These are phyloP conservation scores for Chalciporus chontae DNA, from an alignment of 768 basidiomycete genomes.

Conservation along the genomic window DNA sequence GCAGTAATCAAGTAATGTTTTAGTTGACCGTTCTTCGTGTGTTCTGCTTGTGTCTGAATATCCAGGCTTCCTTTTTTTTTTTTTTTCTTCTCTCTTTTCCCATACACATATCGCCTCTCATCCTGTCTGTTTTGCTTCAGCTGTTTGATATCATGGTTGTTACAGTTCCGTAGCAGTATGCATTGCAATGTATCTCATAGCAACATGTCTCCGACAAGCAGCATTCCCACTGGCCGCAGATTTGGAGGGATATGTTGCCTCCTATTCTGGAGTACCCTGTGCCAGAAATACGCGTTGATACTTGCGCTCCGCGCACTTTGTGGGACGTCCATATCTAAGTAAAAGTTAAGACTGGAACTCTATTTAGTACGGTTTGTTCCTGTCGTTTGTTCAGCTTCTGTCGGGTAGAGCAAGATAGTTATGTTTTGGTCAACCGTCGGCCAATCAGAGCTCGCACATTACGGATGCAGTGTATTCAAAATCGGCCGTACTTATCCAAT, in stretches of 20 bases:
- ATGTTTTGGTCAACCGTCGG: too few species aligned
- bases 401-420: too few species aligned
- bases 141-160: slow-evolving; percentile 28
- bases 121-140: slow-evolving; percentile 20
- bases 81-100: slow-evolving; percentile 6
- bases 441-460: too few species aligned
- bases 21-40: slow-evolving; percentile 8
- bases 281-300: too few species aligned
- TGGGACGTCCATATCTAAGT: too few species aligned
- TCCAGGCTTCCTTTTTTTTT: slow-evolving; percentile 4
- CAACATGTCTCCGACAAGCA: slow-evolving; percentile 22
- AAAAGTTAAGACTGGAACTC: too few species aligned
- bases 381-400: too few species aligned
- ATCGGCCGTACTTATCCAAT: background rate
- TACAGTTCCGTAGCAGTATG: slow-evolving; percentile 21
- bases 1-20: slow-evolving; percentile 31
- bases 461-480: background rate
- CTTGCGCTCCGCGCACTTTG: too few species aligned
- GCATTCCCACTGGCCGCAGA: too few species aligned
- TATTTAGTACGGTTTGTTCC: too few species aligned
- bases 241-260: too few species aligned
- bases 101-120: slow-evolving; percentile 3
- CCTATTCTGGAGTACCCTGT: too few species aligned
- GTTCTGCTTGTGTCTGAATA: background rate
- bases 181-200: slow-evolving; percentile 31